These are phyloP conservation scores for Ceratocystis eucalypticola DNA, from an alignment of 2,329 filamentous ascomycete species.

Conservation along the genomic window DNA sequence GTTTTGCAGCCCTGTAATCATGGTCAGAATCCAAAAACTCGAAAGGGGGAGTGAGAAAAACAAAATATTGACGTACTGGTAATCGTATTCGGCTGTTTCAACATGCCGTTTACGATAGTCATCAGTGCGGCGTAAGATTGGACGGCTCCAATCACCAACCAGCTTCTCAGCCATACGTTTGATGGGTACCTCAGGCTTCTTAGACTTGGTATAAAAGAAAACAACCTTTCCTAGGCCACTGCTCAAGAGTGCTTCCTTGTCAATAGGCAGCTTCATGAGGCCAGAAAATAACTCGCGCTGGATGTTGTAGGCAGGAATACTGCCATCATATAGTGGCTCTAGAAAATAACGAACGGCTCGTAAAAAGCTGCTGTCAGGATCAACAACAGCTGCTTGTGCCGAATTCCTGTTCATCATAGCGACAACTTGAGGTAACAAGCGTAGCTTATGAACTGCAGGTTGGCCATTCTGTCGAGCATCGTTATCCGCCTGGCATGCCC, in stretches of 20 bases:
- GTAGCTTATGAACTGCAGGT: constrained; percentile 83
- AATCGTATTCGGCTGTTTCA: constrained; percentile 50
- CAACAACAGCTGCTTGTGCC: constrained; percentile 69
- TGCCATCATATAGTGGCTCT: constrained; percentile 86
- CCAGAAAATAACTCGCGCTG: constrained; percentile 86
- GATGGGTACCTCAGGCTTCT: constrained; percentile 73
- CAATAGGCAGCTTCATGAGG: constrained; percentile 67
- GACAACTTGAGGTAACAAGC: constrained; percentile 82
- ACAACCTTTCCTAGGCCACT: constrained; percentile 94
- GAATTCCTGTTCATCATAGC: constrained; percentile 80
- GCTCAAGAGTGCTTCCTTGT: constrained; percentile 78
- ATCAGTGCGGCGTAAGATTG: constrained; percentile 84
- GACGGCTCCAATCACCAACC: constrained; percentile 89
- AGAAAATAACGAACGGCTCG: constrained; percentile 95
- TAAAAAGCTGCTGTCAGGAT: constrained; percentile 88
- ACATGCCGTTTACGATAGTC: constrained; percentile 79
- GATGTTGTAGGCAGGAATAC: constrained; percentile 90
- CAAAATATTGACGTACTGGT: constrained; percentile 36
- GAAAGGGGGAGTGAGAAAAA: constrained; percentile 16
- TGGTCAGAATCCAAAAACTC: not conserved
- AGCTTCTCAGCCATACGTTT: constrained; percentile 87
- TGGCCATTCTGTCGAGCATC: constrained; percentile 62
- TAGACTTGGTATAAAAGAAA: constrained; percentile 92
- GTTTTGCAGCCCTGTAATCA: constrained; percentile 36
- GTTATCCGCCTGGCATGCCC: constrained; percentile 77